These are phyloP conservation scores for Marchantia paleacea DNA, from an alignment of 225 moss, liverwort and hornwort genomes.

Conservation along the genomic window DNA sequence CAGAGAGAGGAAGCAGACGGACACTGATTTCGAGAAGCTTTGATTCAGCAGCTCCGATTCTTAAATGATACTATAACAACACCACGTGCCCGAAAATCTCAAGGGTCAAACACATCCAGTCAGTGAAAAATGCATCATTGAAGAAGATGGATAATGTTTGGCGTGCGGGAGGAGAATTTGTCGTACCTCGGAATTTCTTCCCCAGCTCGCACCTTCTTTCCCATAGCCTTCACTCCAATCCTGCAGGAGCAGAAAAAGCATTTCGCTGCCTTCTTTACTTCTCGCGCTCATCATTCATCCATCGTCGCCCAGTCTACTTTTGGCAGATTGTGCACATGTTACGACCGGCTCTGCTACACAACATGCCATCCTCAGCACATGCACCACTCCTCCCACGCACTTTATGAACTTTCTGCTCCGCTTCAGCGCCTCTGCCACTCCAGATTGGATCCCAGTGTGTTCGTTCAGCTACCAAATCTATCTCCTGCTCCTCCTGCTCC, in stretches of 20 bases:
- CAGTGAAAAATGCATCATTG: background rate
- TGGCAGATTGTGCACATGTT: constrained; percentile 10
- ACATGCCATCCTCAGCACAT: constrained; percentile 9
- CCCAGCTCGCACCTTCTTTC: background rate
- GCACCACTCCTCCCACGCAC: background rate
- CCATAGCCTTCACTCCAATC: background rate
- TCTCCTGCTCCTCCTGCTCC: background rate
- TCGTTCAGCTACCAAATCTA: constrained; percentile 11
- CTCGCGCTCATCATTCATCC: background rate
- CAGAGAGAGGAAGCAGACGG: background rate
- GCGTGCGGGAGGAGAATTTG: background rate
- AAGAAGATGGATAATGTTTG: background rate
- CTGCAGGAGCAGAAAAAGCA: background rate
- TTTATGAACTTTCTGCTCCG: background rate
- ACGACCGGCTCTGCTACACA: background rate
- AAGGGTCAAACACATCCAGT: constrained; percentile 1
- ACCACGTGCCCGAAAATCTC: background rate
- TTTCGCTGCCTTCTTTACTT: background rate
- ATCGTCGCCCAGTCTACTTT: background rate
- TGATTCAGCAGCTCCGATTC: background rate
- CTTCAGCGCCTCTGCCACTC: background rate
- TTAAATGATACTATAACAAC: background rate
- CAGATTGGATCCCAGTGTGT: background rate
- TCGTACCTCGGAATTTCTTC: background rate
- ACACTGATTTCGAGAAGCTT: background rate